Evolutionary conservation across 176 grass and related monocot genomes (phyloP).

Genomic region (Sorghum bicolor): Sorghum_bicolor_NCBIv3 NC_012878.2:58599501-58600000

Average conservation of each 20-base stretch:
- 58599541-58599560: slow-evolving; percentile 76
- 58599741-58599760: slow-evolving; percentile 42
- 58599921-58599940: slow-evolving; percentile 73
- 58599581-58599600: slow-evolving; percentile 70
- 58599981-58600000: neutral
- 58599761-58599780: neutral
- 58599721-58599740: slow-evolving; percentile 72
- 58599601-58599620: slow-evolving; percentile 61
- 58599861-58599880: slow-evolving; percentile 41
- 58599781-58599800: neutral
- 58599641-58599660: neutral
- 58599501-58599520: slow-evolving; percentile 71
- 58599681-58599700: slow-evolving; percentile 46
- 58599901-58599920: slow-evolving; percentile 76
- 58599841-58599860: slow-evolving; percentile 1
- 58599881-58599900: slow-evolving; percentile 78
- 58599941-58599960: slow-evolving; percentile 71
- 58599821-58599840: neutral
- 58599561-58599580: slow-evolving; percentile 66
- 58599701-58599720: slow-evolving; percentile 53
- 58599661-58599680: neutral
- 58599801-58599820: neutral
- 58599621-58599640: neutral
- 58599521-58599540: slow-evolving; percentile 72
- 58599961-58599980: neutral